Evolutionary conservation across 2,329 filamentous ascomycete genomes (phyloP), one percentile per base, ranked within the genome.

Genomic region (Aureobasidium sp.): DNA sequence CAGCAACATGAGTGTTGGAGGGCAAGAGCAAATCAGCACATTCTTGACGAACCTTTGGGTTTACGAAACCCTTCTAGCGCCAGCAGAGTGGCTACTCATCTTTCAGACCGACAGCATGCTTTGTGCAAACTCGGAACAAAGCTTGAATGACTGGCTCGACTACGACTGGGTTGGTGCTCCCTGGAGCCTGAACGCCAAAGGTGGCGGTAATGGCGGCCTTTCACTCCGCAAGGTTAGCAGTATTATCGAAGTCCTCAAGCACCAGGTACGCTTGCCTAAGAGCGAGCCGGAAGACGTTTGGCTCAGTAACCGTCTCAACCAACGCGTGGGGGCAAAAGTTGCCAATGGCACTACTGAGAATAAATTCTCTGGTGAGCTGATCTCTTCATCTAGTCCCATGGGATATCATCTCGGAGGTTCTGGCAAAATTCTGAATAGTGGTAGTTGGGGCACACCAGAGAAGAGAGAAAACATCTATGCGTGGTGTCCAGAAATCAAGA

Each of bases 81-180:
- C 56, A 3, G 37, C 56, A 20, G 56, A 59, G 4, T 59, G 56
- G 56, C 39, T 59, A 1, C 44, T 59, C 42, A 8, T 59, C 27
- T 59, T 59, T 25, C 56, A 59, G 20, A 11, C 12, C 2, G 56
- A 59, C 41, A 59, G 56, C 41, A 59, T 59, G 39, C 29, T 59
- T 12, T 59, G 56, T 22, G 37, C 39, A 20, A 59, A 59, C n/a
- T 47, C 56, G 12, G 44, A 45, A 27, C 47, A 52, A 39, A 61
- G 29, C 17, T 29, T 55, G 44, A 51, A 52, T 29, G 58, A 61
- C 34, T 61, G 42, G 36, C 34, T 61, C 29, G 58, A 51, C 47
- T 39, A 61, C 15, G 56, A 59, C 37, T 59, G 17, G 6, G 48
- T 51, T 22, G 48, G 48, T 36, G 48, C 48, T 3, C 48, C 48